Base-by-base conservation (phyloP, 2,329 filamentous ascomycete species). In the Colletotrichum musae region DNA sequence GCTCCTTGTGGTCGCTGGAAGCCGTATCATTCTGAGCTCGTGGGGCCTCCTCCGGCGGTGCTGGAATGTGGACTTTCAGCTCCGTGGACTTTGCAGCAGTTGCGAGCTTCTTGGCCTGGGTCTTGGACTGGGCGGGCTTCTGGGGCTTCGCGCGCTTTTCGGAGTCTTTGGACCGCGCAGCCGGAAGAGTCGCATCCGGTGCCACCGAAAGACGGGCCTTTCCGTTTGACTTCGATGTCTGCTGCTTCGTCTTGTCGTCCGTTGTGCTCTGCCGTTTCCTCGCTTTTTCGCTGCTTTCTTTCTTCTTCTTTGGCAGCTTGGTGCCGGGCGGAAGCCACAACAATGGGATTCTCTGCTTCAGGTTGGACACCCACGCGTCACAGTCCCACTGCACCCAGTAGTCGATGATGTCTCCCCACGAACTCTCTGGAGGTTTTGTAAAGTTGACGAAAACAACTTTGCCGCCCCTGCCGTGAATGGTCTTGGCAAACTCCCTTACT, bases 371-470 rank as follows among this genome's bases (percentile, higher is more conserved):
- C 91, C 91, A 94, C 4, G 88, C 88, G 73, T 94, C 92, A 69
- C 91, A 93, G 74, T 93, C 91, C 91, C 91, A 93, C 71, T 92
- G 86, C 1, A 94, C 86, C 88, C 91, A 93, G 71, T 91, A 92
- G 78, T 94, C 92, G 61, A 94, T 91, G 0, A 93, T 81, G 62
- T 93, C 91, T 1, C 90, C 88, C 92, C 92, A 94, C 1, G 86
- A 87, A 75, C 91, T 93, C 75, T 93, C 91, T 0, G 91, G 85
- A 0, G 91, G 91, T 74, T 92, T 92, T 1, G 91, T 93, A 24
- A 91, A 87, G 78, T 94, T 94, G 71, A 93, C 89, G 79, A 93
- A 93, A 5, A 93, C 84, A 0, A 94, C 91, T 63, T 88, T 91
- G 64, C 91, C 91, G 26, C 89, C 89, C 59, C 85, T 88, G 73